These are phyloP conservation scores for Colletotrichum simmondsii DNA, from an alignment of 2,329 filamentous ascomycete species.

Conservation along the genomic window DNA sequence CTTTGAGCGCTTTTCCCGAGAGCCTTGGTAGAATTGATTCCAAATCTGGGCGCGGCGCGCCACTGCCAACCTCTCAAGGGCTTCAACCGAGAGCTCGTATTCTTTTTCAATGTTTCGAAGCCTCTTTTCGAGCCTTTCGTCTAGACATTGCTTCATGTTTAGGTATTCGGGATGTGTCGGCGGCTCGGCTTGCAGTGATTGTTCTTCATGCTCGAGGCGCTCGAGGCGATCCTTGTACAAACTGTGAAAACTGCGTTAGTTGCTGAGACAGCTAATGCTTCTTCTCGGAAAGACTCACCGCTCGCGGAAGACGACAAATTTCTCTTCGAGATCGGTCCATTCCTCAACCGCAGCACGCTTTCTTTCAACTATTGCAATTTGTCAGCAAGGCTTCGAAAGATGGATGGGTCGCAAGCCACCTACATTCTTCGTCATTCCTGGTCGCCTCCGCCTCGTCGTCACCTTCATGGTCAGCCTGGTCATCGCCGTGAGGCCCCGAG, in stretches of 20 bases:
- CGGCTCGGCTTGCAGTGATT: slow-evolving; percentile 66
- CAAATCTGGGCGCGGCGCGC: slow-evolving; percentile 88
- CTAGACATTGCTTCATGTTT: slow-evolving; percentile 87
- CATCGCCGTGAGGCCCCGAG: slow-evolving; percentile 63
- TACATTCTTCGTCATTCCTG: slow-evolving; percentile 74
- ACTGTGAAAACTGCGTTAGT: slow-evolving; percentile 55
- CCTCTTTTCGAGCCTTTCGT: slow-evolving; percentile 84
- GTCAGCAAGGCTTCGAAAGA: not conserved
- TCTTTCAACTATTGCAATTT: slow-evolving; percentile 69
- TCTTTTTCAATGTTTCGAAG: slow-evolving; percentile 80
- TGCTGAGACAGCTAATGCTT: not conserved
- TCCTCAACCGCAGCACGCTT: slow-evolving; percentile 85
- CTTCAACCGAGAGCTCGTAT: slow-evolving; percentile 77
- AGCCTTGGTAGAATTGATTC: slow-evolving; percentile 88
- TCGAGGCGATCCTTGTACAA: slow-evolving; percentile 90
- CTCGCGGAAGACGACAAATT: slow-evolving; percentile 87
- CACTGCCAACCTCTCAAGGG: slow-evolving; percentile 79
- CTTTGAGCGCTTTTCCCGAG: slow-evolving; percentile 84
- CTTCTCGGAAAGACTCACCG: slow-evolving; percentile 60
- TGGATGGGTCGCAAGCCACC: slow-evolving; percentile 39
- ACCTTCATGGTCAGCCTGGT: slow-evolving; percentile 63
- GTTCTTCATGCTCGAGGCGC: slow-evolving; percentile 78
- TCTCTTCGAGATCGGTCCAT: slow-evolving; percentile 83
- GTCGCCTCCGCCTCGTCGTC: slow-evolving; percentile 70
- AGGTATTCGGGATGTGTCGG: slow-evolving; percentile 92